Base-by-base conservation (phyloP, 306 rosid genomes). In the Cicer judaicum region DNA sequence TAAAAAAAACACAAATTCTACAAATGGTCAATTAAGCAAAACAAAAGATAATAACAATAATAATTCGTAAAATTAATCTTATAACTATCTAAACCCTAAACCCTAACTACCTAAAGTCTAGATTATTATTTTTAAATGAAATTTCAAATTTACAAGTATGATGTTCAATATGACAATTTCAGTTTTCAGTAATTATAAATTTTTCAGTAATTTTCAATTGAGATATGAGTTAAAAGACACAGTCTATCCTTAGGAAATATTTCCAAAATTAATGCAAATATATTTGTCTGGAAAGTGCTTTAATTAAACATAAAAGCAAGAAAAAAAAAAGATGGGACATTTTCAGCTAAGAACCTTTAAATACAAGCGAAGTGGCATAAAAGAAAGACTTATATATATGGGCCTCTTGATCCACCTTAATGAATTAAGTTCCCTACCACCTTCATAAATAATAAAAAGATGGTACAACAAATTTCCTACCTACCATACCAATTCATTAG, bases 301-400 rank as follows among this genome's bases (percentile, higher is more conserved):
- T n/a, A 70, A 64, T 34, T 8, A 8, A 74, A 70, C 54, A 77
- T 40, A 40, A 73, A 73, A 59, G 18, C 65, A 34, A 29, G 16
- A 59, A 59, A 5, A 21, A 5, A 21, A 70, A 16, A 57, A 50
- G 76, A 71, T 29, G 54, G 63, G 52, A 74, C 16, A 67, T 48
- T 60, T 73, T 81, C 38, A 64, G 49, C 38, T 43, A 64, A 6
- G 82, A 64, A 47, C 46, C 87, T 76, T 83, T 42, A 63, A 64
- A 47, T 38, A 75, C 76, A 83, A 79, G 81, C 79, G 79, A 83
- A 75, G 73, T 10, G 59, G 16, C 80, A 21, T 62, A 73, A 82
- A 73, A 73, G 59, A 38, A 24, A 21, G 19, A 78, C 42, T 29
- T 43, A 12, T 36, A 7, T 68, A 12, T 21, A 29, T 29, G 36